phyloP scores from a whole-genome alignment of 1,284 basidiomycete species.

The Leccinum pachyderme region DNA sequence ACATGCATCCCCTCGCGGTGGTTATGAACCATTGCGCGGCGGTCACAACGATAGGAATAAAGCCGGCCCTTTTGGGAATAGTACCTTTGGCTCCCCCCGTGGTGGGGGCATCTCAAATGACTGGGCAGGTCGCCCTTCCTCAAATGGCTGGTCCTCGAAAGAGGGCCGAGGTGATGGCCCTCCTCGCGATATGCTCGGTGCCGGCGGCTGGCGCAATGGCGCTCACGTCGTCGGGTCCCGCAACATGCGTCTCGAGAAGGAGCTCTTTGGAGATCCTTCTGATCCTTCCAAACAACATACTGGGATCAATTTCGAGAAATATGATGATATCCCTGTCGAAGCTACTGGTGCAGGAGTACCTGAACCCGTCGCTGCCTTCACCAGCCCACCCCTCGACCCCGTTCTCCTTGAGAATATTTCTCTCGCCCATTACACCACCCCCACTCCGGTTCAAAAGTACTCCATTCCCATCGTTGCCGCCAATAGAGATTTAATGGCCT shows the following conservation, averaged over 20 bases:
- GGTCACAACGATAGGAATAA: slow-evolving; percentile 47
- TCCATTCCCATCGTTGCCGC: slow-evolving; percentile 97
- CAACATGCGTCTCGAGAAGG: slow-evolving; percentile 90
- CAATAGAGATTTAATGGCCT: slow-evolving; percentile 96
- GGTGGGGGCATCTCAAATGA: slow-evolving; percentile 44
- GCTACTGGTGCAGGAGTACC: slow-evolving; percentile 95
- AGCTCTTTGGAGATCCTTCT: slow-evolving; percentile 88
- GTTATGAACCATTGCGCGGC: slow-evolving; percentile 47
- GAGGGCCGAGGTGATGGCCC: slow-evolving; percentile 40
- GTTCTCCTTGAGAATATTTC: slow-evolving; percentile 95
- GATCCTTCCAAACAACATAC: slow-evolving; percentile 88
- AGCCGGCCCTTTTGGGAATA: slow-evolving; percentile 37
- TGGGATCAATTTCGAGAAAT: slow-evolving; percentile 99
- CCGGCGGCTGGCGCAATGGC: slow-evolving; percentile 88
- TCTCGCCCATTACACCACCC: slow-evolving; percentile 89
- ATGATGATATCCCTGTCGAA: slow-evolving; percentile 99
- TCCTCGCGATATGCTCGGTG: slow-evolving; percentile 60
- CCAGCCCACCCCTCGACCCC: slow-evolving; percentile 86
- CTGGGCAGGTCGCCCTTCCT: slow-evolving; percentile 43
- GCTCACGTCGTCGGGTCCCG: slow-evolving; percentile 79
- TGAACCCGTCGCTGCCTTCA: slow-evolving; percentile 89
- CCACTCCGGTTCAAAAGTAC: slow-evolving; percentile 99
- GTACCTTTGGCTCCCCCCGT: slow-evolving; percentile 37
- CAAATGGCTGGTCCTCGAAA: slow-evolving; percentile 39
- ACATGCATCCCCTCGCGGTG: slow-evolving; percentile 58